phyloP scores from a whole-genome alignment of 2,329 filamentous ascomycete species.

The Fusarium concolor region DNA sequence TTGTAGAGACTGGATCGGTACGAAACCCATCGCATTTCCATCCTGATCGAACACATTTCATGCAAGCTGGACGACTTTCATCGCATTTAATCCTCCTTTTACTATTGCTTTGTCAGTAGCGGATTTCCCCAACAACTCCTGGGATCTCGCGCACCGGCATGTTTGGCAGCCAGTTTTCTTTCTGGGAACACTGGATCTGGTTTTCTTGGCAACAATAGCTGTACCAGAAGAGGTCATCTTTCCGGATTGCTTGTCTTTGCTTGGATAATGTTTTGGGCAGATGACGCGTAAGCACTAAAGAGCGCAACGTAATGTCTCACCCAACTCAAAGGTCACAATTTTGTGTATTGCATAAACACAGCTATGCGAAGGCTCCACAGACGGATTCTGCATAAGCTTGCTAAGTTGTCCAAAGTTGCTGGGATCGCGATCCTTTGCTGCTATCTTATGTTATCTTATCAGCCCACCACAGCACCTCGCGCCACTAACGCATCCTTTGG shows the following conservation, averaged over 20 bases:
- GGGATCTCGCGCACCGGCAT: neutral
- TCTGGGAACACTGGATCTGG: slow-evolving; percentile 1
- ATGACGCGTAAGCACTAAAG: slow-evolving; percentile 16
- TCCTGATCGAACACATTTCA: slow-evolving; percentile 2
- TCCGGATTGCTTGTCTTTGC: neutral
- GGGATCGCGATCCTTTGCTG: too few species aligned
- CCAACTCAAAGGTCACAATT: too few species aligned
- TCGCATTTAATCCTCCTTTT: slow-evolving; percentile 24
- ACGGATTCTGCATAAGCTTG: too few species aligned
- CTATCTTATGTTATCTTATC: neutral
- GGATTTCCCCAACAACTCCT: too few species aligned
- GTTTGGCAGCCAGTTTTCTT: slow-evolving; percentile 15
- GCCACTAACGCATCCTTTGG: neutral
- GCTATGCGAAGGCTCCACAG: neutral
- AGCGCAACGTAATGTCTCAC: too few species aligned
- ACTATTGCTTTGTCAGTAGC: neutral
- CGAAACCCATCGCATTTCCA: slow-evolving; percentile 15
- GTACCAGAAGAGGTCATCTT: neutral
- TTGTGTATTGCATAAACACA: neutral
- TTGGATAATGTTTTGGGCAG: neutral
- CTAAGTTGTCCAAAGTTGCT: neutral
- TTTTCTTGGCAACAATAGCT: neutral
- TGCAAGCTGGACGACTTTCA: slow-evolving; percentile 2
- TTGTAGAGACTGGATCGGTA: too few species aligned
- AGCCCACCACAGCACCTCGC: neutral